Conservation (phyloP, 176 grass and related monocot genomes). For the Elymus sibiricus region DNA sequence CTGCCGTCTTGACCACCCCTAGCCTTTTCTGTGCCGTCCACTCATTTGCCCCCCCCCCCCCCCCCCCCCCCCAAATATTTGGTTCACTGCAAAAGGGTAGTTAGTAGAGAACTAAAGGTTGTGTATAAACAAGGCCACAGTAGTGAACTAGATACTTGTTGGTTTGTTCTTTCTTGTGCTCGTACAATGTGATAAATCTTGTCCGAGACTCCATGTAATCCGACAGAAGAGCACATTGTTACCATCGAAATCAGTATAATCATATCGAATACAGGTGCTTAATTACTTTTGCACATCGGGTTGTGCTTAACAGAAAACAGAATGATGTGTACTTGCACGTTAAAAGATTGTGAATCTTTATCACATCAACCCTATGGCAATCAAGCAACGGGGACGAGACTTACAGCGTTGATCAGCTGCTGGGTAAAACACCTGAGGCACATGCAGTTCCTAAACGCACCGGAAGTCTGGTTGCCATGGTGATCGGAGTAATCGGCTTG, state of each 20-base stretch:
- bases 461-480: conserved; percentile 40
- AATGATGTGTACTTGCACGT: not conserved
- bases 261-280: not conserved
- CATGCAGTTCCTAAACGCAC: conserved; percentile 49
- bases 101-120: not conserved
- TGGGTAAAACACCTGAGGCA: conserved; percentile 83
- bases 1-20: no score
- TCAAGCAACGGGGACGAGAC: not conserved
- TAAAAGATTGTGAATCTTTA: not conserved
- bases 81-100: not conserved
- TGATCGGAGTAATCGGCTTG: conserved; percentile 55
- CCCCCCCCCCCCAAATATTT: no score
- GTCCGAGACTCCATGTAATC: not conserved
- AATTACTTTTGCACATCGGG: not conserved
- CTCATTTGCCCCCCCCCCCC: no score
- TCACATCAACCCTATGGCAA: not conserved
- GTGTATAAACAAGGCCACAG: not conserved
- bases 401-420: conserved; percentile 75
- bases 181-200: not conserved
- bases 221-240: not conserved
- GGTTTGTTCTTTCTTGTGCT: not conserved
- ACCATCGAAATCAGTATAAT: not conserved
- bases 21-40: no score
- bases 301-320: not conserved
- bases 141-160: not conserved